phyloP scores from a whole-genome alignment of 2,329 filamentous ascomycete species.

The Botryosphaeria dothidea region DNA sequence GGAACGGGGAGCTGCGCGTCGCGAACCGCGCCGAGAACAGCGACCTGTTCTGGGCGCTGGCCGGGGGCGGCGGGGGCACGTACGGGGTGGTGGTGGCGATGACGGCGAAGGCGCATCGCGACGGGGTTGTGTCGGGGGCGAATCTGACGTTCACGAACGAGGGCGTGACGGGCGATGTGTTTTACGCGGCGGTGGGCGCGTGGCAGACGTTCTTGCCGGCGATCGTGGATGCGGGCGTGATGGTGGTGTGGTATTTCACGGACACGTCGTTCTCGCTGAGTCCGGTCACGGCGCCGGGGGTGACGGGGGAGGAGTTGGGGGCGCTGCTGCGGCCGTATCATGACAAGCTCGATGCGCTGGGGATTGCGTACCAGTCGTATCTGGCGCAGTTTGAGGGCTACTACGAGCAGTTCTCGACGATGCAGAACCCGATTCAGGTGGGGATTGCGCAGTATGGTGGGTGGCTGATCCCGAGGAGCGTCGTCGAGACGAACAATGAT shows the following conservation, averaged over 20 bases:
- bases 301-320: background rate
- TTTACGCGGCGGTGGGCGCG: background rate
- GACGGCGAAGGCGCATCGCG: constrained; percentile 31
- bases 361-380: background rate
- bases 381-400: background rate
- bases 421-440: constrained; percentile 24
- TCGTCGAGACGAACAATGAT: constrained; percentile 20
- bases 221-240: constrained; percentile 2
- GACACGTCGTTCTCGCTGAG: constrained; percentile 20
- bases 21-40: constrained; percentile 26
- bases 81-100: constrained; percentile 34
- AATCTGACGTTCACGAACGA: constrained; percentile 23
- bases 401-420: background rate
- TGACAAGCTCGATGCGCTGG: constrained; percentile 23
- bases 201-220: background rate
- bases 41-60: constrained; percentile 40
- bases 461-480: constrained; percentile 20
- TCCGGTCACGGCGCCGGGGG: background rate
- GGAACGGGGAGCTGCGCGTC: constrained; percentile 30
- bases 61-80: constrained; percentile 34
- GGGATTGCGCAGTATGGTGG: constrained; percentile 31
- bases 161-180: background rate
- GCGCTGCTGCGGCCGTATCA: constrained; percentile 26
- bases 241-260: constrained; percentile 28
- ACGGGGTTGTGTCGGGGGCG: constrained; percentile 28